Conservation (phyloP, 192 early-diverging fungal genomes). For the Linnemannia schmuckeri region DNA sequence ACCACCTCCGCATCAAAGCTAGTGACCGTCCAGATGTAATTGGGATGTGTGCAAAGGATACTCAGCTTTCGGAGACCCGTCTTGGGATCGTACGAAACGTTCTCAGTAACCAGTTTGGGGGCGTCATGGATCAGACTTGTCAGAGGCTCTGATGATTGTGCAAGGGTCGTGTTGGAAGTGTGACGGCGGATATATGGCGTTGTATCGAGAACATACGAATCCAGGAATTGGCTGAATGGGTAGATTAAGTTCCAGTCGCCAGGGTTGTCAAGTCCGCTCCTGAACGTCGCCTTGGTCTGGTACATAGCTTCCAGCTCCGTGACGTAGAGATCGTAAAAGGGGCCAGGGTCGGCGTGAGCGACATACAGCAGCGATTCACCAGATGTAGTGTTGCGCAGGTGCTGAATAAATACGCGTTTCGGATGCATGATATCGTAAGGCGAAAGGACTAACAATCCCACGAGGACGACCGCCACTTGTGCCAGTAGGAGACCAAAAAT, state of each 20-base stretch:
- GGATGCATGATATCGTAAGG: slow-evolving; percentile 75
- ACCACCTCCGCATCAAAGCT: slow-evolving; percentile 71
- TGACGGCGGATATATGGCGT: slow-evolving; percentile 56
- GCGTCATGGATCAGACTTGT: slow-evolving; percentile 32
- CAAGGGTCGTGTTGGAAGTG: slow-evolving; percentile 44
- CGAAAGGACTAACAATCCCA: slow-evolving; percentile 33
- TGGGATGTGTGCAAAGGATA: slow-evolving; percentile 57
- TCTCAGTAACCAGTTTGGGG: slow-evolving; percentile 56
- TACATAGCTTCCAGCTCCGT: slow-evolving; percentile 56
- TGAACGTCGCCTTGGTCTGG: slow-evolving; percentile 42
- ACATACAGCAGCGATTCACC: slow-evolving; percentile 67
- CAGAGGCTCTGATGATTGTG: slow-evolving; percentile 23
- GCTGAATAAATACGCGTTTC: slow-evolving; percentile 73
- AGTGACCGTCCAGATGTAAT: slow-evolving; percentile 75
- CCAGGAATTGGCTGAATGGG: slow-evolving; percentile 73
- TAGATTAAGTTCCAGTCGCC: slow-evolving; percentile 72
- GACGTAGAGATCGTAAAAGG: slow-evolving; percentile 59
- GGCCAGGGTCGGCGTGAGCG: slow-evolving; percentile 71
- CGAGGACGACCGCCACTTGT: slow-evolving; percentile 45
- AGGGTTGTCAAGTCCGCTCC: slow-evolving; percentile 43
- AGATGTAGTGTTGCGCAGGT: slow-evolving; percentile 72
- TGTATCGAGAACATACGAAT: slow-evolving; percentile 65
- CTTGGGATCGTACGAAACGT: slow-evolving; percentile 59
- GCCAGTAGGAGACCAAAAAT: slow-evolving; percentile 47
- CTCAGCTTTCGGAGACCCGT: slow-evolving; percentile 62